Evolutionary conservation across 2,329 filamentous ascomycete species (phyloP), one percentile per base, ranked within the genome.

Genomic region (Zymoseptoria ardabiliae): DNA sequence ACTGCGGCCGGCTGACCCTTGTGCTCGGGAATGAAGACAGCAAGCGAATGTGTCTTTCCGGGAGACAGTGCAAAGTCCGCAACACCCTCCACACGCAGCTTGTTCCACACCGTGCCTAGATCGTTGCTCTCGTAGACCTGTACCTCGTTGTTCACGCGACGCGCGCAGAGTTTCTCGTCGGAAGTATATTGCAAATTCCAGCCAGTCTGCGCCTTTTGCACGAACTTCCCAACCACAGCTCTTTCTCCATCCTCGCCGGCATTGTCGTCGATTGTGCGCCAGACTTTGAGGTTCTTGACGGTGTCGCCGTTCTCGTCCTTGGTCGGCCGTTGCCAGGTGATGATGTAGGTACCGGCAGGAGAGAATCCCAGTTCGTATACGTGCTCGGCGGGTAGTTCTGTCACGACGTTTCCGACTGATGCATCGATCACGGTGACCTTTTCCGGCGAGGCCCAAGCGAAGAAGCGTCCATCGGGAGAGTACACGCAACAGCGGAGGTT

Each of bases 111-210:
- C 53, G 85, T 92, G 67, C 82, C 80, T 71, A 97, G 81, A 73
- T 97, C 87, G 66, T 88, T 83, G 74, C 90, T 94, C 76, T 96
- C 84, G 79, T 93, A 97, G 76, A 99, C 96, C 71, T 97, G 94
- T 58, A 99, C 90, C 80, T 97, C 92, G 74, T 99, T 99, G 75
- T 90, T 97, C 69, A 97, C 93, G 63, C 87, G 82, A 67, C 94
- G 91, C 66, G 93, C 94, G 75, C 93, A 97, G 75, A 90, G 93
- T 74, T 86, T 85, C 81, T 99, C 94, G 73, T 99, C 94, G 60
- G 85, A 83, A 28, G 92, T 96, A 77, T 97, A 99, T 77, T 97
- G 93, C 72, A 99, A 81, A 74, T 97, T 97, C 93, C 93, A 97
- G 71, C 92, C 90, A 52, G 89, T 90, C 79, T 96, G 91, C 65